phyloP scores from a whole-genome alignment of 768 basidiomycete species.

The Leccinum uliginosum region DNA sequence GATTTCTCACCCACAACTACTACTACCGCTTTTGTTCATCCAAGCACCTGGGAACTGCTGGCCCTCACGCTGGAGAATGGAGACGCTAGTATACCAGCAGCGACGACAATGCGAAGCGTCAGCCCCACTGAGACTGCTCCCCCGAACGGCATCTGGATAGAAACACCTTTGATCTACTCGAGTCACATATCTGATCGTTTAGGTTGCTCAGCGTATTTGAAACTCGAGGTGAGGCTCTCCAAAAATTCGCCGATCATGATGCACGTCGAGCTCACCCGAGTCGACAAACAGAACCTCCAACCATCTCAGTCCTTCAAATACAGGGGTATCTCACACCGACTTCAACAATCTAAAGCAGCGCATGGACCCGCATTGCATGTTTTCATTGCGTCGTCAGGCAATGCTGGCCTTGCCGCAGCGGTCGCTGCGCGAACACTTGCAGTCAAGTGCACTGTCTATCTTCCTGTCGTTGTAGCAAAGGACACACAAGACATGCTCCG shows the following conservation, averaged over 20 bases:
- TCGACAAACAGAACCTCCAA: constrained; percentile 56
- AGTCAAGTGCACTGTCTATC: constrained; percentile 62
- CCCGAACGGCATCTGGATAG: constrained; percentile 41
- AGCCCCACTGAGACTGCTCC: background rate
- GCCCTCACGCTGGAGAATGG: background rate
- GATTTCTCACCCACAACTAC: background rate
- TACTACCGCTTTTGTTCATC: too few relatives aligned
- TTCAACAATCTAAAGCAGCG: constrained; percentile 44
- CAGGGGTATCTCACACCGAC: constrained; percentile 63
- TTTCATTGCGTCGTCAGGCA: constrained; percentile 74
- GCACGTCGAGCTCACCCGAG: background rate
- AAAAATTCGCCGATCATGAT: background rate
- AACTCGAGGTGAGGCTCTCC: constrained; percentile 55
- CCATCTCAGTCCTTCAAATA: constrained; percentile 75
- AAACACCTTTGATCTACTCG: constrained; percentile 66
- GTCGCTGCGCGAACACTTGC: constrained; percentile 52
- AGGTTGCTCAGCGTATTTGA: constrained; percentile 57
- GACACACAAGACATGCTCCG: constrained; percentile 48
- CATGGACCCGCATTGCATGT: constrained; percentile 56
- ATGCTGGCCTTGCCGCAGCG: constrained; percentile 73
- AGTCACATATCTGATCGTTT: constrained; percentile 49
- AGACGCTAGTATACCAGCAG: background rate
- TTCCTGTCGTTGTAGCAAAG: constrained; percentile 51
- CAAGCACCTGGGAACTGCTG: too few relatives aligned
- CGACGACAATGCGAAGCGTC: constrained; percentile 7